phyloP scores from a whole-genome alignment of 1,139 yeast genomes.

The Sugiyamaella japonica region DNA sequence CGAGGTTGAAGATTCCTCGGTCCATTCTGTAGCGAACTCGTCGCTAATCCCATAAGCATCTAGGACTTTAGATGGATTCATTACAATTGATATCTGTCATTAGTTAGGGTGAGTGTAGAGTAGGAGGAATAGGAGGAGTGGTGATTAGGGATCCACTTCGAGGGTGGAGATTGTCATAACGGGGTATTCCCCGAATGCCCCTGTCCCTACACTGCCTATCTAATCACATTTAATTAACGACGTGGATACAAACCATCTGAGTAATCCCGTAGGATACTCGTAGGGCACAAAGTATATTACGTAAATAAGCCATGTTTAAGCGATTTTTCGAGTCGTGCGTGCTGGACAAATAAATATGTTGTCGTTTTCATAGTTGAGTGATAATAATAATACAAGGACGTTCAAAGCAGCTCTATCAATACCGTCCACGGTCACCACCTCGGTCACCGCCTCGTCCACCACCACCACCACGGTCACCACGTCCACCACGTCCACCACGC shows the following conservation, averaged over 20 bases:
- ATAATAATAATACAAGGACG: not conserved
- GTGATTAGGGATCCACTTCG: too few relatives aligned
- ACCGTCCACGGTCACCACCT: too few relatives aligned
- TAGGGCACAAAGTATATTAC: too few relatives aligned
- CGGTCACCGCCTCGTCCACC: too few relatives aligned
- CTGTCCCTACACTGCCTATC: not conserved
- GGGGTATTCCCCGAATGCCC: not conserved
- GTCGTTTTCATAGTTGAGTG: not conserved
- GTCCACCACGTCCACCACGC: slow-evolving; percentile 28
- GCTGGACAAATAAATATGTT: slow-evolving; percentile 11
- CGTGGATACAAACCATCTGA: not conserved
- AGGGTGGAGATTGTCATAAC: not conserved
- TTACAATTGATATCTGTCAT: not conserved
- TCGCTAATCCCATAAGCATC: slow-evolving; percentile 34
- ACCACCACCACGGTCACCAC: slow-evolving; percentile 15
- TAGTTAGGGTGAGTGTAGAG: too few relatives aligned
- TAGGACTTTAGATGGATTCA: slow-evolving; percentile 19
- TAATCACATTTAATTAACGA: not conserved
- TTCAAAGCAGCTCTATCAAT: too few relatives aligned
- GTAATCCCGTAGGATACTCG: too few relatives aligned
- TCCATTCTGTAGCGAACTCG: slow-evolving; percentile 36
- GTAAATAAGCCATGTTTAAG: too few relatives aligned
- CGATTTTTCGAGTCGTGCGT: too few relatives aligned
- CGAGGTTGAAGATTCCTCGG: slow-evolving; percentile 24
- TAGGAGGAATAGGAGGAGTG: too few relatives aligned